Evolutionary conservation across 1,284 basidiomycete species (phyloP).

Genomic region (Ganoderma sinense): DNA sequence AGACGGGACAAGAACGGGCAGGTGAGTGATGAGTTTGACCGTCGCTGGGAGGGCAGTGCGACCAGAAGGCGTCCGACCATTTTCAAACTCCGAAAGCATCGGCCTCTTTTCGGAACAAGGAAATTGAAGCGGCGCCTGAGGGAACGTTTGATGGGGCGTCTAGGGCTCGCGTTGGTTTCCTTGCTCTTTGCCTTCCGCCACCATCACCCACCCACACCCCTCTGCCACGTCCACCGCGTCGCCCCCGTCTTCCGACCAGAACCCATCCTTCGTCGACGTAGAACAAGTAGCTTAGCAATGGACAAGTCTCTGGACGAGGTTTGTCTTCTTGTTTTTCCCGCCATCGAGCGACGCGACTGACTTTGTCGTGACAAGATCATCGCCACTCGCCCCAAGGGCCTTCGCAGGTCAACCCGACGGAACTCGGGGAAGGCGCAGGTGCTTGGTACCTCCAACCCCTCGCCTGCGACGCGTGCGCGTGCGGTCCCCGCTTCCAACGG

Average conservation of each 20-base stretch:
- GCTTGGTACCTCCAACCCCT: slow-evolving; percentile 57
- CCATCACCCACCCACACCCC: slow-evolving; percentile 33
- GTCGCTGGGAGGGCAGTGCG: slow-evolving; percentile 15
- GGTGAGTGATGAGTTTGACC: slow-evolving; percentile 7
- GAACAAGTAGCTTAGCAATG: slow-evolving; percentile 48
- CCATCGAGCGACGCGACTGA: slow-evolving; percentile 28
- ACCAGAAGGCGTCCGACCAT: slow-evolving; percentile 1
- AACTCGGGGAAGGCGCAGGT: slow-evolving; percentile 54
- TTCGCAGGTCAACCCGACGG: slow-evolving; percentile 57
- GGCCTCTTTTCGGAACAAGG: slow-evolving; percentile 9
- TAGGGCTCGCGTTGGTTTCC: slow-evolving; percentile 26
- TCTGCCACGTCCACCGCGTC: slow-evolving; percentile 29
- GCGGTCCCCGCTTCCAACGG: slow-evolving; percentile 44
- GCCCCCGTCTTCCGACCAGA: slow-evolving; percentile 20
- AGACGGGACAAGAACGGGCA: not conserved
- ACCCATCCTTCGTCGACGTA: slow-evolving; percentile 2
- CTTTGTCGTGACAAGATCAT: slow-evolving; percentile 68
- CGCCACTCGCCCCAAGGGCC: slow-evolving; percentile 60
- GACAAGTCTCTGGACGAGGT: slow-evolving; percentile 94
- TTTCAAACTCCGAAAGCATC: slow-evolving; percentile 33
- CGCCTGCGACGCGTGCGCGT: slow-evolving; percentile 60
- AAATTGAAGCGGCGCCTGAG: slow-evolving; percentile 23
- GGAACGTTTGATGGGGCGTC: slow-evolving; percentile 12
- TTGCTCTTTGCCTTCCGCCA: slow-evolving; percentile 36
- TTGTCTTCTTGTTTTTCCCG: slow-evolving; percentile 38